These are phyloP conservation scores for Wickerhamiella azymoides DNA, from an alignment of 805 yeast species.

Conservation along the genomic window DNA sequence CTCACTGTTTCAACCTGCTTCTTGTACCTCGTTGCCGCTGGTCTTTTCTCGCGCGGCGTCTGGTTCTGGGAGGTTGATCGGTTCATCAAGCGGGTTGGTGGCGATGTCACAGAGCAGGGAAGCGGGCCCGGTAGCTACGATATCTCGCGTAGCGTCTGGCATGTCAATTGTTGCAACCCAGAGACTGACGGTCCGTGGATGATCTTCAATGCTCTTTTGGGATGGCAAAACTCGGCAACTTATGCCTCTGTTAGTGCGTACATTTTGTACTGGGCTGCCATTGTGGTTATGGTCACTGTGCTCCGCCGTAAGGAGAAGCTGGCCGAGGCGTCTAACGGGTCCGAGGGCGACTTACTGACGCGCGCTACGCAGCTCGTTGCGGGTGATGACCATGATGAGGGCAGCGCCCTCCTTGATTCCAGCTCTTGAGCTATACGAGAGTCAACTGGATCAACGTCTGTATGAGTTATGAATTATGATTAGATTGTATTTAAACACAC, in stretches of 20 bases:
- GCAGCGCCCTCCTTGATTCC: background rate
- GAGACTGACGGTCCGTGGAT: constrained; percentile 88
- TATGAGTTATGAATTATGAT: background rate
- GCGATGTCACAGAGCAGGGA: constrained; percentile 78
- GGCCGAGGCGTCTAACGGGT: background rate
- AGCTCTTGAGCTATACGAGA: background rate
- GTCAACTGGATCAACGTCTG: too few species aligned
- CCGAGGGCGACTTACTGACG: constrained; percentile 13
- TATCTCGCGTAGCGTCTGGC: constrained; percentile 71
- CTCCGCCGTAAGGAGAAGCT: constrained; percentile 33
- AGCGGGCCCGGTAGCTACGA: constrained; percentile 91
- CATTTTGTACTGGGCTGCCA: constrained; percentile 50
- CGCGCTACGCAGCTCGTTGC: constrained; percentile 9
- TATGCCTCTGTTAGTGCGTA: constrained; percentile 73
- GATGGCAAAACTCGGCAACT: constrained; percentile 92
- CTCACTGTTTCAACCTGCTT: constrained; percentile 64
- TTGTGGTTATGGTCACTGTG: constrained; percentile 32
- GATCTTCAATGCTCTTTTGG: constrained; percentile 75
- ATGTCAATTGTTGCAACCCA: constrained; percentile 88
- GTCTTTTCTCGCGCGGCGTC: constrained; percentile 71
- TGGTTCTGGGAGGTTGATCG: constrained; percentile 79
- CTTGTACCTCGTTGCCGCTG: constrained; percentile 74
- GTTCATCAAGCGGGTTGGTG: constrained; percentile 65
- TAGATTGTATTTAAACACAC: constrained; percentile 9
- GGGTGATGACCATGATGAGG: constrained; percentile 4